Conservation (phyloP, 768 basidiomycete species). For the Glaciozyma antarctica region DNA sequence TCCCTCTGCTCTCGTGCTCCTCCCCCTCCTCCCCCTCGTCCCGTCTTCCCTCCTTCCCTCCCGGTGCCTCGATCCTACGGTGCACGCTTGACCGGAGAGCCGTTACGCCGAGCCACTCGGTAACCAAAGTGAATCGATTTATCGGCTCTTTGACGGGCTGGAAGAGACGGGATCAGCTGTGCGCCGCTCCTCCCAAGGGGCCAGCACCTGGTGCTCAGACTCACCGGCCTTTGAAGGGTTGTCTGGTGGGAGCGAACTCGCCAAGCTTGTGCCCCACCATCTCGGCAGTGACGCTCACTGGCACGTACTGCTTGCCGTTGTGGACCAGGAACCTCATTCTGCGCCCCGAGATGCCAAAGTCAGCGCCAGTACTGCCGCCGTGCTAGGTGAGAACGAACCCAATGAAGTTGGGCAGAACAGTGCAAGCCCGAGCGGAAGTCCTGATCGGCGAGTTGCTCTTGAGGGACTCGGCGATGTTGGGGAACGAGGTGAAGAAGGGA, state of each 20-base stretch:
- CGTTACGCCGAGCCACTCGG: too few species aligned
- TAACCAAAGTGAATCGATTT: too few species aligned
- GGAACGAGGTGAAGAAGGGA: constrained; percentile 89
- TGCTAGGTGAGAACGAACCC: constrained; percentile 51
- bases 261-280: constrained; percentile 99
- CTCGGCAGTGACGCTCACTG: constrained; percentile 80
- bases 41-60: too few species aligned
- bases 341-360: not conserved
- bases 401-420: constrained; percentile 89
- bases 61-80: too few species aligned
- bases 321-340: constrained; percentile 86
- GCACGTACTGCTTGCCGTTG: constrained; percentile 82
- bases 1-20: too few species aligned
- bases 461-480: constrained; percentile 70
- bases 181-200: too few species aligned
- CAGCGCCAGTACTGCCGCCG: not conserved
- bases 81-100: too few species aligned
- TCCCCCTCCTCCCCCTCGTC: too few species aligned
- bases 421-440: constrained; percentile 79
- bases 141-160: too few species aligned
- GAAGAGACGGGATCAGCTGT: too few species aligned
- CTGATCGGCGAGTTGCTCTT: constrained; percentile 73
- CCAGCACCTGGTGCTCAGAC: not conserved
- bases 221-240: constrained; percentile 22
- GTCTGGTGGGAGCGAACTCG: constrained; percentile 51